phyloP scores from a whole-genome alignment of 352 stramenopile genomes.

The Aphanomyces astaci region DNA sequence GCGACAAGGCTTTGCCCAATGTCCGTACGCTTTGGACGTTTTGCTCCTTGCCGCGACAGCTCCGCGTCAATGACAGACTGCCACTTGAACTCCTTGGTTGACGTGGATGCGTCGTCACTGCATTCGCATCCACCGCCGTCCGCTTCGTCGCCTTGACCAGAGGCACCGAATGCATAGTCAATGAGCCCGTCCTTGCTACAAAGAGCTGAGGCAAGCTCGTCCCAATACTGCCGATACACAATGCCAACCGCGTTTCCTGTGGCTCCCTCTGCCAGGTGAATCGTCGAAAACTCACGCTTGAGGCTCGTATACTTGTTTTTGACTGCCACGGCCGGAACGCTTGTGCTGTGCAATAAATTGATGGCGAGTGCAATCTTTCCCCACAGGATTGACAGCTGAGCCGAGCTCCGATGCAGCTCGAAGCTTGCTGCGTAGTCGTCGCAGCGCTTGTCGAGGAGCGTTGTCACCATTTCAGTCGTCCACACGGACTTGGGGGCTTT shows the following conservation, averaged over 20 bases:
- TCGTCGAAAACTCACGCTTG: background rate
- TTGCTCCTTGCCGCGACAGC: background rate
- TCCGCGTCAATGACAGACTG: no score
- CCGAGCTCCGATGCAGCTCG: background rate
- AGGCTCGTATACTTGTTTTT: background rate
- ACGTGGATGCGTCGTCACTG: no score
- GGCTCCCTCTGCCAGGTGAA: background rate
- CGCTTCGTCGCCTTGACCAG: background rate
- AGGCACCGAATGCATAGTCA: background rate
- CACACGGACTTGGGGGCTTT: constrained; percentile 4
- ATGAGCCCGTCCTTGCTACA: background rate
- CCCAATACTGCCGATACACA: background rate
- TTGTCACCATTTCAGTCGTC: background rate
- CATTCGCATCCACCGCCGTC: background rate
- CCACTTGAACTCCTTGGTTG: no score
- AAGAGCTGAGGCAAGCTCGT: background rate
- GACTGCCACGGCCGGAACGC: background rate
- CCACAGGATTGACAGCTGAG: background rate
- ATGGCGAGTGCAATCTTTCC: background rate
- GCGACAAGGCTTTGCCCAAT: background rate
- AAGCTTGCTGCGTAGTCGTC: background rate
- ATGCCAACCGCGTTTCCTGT: background rate
- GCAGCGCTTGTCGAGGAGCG: background rate
- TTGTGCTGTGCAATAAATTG: background rate
- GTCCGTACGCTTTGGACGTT: background rate